Evolutionary conservation across 208 protist species (phyloP).

Genomic region (Trypanosoma vivax): DNA sequence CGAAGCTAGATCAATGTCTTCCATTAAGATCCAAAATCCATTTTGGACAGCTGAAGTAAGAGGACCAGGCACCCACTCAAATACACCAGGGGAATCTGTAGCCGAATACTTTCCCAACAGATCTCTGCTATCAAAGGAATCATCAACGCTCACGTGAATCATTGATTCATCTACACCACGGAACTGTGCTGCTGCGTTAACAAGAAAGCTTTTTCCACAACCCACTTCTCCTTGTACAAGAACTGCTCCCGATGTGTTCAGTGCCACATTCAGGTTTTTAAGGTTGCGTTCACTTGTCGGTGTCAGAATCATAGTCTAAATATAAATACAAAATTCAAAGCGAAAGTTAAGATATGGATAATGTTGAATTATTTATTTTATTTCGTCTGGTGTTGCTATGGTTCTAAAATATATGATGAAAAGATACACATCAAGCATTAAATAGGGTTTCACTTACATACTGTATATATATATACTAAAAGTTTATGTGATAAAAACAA

Average conservation of each 20-base stretch:
- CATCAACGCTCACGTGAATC: slow-evolving; percentile 92
- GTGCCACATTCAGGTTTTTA: slow-evolving; percentile 48
- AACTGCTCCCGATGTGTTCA: slow-evolving; percentile 64
- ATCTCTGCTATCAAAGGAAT: slow-evolving; percentile 98
- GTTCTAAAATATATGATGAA: too few species aligned
- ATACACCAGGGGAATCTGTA: slow-evolving; percentile 96
- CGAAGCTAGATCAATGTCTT: slow-evolving; percentile 98
- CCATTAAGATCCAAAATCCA: slow-evolving; percentile 98
- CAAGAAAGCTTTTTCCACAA: slow-evolving; percentile 73
- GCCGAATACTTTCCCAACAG: slow-evolving; percentile 98
- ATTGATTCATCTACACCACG: slow-evolving; percentile 60
- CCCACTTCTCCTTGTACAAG: slow-evolving; percentile 84
- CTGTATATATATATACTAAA: too few species aligned
- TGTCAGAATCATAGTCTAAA: slow-evolving; percentile 61
- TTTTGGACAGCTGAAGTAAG: slow-evolving; percentile 93
- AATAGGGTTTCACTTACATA: too few species aligned
- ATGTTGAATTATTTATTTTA: too few species aligned
- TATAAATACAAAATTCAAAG: not conserved
- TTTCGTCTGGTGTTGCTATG: too few species aligned
- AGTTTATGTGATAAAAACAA: too few species aligned
- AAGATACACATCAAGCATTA: too few species aligned
- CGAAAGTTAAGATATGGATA: too few species aligned
- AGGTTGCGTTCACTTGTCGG: slow-evolving; percentile 58
- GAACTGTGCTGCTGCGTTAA: slow-evolving; percentile 51
- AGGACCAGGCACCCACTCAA: slow-evolving; percentile 97